Evolutionary conservation across 1,284 basidiomycete genomes (phyloP), one percentile per base, ranked within the genome.

Genomic region (Tilletia caries): DNA sequence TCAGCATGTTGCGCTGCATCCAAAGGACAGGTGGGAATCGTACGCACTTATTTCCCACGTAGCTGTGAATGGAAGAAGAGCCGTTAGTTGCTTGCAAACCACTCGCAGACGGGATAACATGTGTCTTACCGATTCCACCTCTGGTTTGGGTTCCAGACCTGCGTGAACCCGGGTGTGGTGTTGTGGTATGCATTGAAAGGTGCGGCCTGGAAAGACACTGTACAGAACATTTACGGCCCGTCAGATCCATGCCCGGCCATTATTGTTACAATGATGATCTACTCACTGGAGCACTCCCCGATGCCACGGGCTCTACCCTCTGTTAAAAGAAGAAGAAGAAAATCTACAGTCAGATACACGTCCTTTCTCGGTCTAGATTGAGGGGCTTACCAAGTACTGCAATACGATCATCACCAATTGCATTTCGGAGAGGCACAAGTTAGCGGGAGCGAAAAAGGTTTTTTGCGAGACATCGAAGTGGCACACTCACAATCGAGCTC

Each of bases 401-500:
- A 33, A n/a, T 12, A 32, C n/a, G 8, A 41, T 6, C 8, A 41
- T 2, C 8, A 41, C 1, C 37, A 41, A 41, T 41, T 41, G 8
- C 37, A n/a, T n/a, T n/a, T n/a, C n/a, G n/a, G 23, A 50, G 48
- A 6, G 20, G 20, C 23, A 25, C 48, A 8, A 5, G 12, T 50
- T 25, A 50, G 48, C 48, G 6, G 12, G 20, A 50, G 48, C 12
- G 8, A 20, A 50, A 1, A n/a, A 20, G n/a, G n/a, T n/a, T n/a
- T n/a, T n/a, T n/a, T n/a, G n/a, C n/a, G n/a, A 41, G 15, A 41
- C 37, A 41, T 41, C 10, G 37, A 6, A 41, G 37, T 10, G 1
- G 15, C 15, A 15, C 15, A 60, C 54, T 60, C 54, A 60, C 54
- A 60, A 60, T 91, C 89, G 74, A 90, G 89, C 79, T 91, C 89